Percentiles rank a stretch among this genome's conserved stretches.
Conservation (phyloP, 2,329 filamentous ascomycete species). For the Orbilia blumenaviensis region DNA sequence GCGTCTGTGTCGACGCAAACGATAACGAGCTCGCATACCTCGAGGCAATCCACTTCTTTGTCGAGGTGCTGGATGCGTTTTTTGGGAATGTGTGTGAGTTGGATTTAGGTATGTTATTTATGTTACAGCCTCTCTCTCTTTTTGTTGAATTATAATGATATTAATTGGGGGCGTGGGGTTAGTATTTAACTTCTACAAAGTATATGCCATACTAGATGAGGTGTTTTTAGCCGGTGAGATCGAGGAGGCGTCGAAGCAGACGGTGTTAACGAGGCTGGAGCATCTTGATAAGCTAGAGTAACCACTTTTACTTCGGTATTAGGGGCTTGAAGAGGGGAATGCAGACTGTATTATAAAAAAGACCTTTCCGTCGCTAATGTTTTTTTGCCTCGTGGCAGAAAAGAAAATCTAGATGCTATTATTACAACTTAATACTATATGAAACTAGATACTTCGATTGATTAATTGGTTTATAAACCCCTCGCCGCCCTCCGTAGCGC, state of each 20-base stretch:
- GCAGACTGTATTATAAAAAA: conserved; percentile 1
- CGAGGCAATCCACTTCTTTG: conserved; percentile 99
- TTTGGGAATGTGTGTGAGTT: conserved; percentile 99
- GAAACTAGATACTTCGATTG: no score
- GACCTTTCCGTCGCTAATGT: not conserved
- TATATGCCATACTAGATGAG: conserved; percentile 98
- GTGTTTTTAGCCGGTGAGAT: conserved; percentile 98
- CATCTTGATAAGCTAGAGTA: conserved; percentile 96
- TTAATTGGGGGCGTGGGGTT: not conserved
- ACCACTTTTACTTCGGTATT: no score
- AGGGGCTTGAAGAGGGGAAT: not conserved
- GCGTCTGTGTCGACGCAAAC: conserved; percentile 97
- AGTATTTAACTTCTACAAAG: conserved; percentile 79
- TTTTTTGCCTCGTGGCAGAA: not conserved
- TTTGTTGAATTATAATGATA: not conserved
- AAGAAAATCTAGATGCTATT: not conserved
- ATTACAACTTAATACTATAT: not conserved
- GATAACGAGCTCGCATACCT: conserved; percentile 97
- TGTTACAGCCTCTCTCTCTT: conserved; percentile 58
- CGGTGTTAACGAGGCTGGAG: conserved; percentile 90
- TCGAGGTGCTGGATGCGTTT: conserved; percentile 97
- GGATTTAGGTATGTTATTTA: conserved; percentile 71
- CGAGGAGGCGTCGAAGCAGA: conserved; percentile 98
- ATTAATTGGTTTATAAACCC: conserved; percentile 16
- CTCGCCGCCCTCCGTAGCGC: conserved; percentile 28